Percentiles rank a stretch among this genome's conserved stretches.
Conservation (phyloP, 345 rosid genomes). For the Populus pruinosa region DNA sequence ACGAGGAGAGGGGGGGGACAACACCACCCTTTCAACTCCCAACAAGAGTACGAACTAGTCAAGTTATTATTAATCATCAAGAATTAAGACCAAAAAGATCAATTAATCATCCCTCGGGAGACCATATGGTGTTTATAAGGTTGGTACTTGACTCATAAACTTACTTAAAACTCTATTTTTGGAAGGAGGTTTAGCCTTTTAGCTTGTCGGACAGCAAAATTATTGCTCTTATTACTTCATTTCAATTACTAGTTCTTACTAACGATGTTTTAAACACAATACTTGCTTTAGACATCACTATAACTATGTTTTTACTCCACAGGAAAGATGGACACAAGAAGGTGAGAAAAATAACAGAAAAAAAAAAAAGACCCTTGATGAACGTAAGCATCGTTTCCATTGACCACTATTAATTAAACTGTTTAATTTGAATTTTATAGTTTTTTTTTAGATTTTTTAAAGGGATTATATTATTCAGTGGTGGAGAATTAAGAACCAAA, state of each 20-base stretch:
- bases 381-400: too few species aligned
- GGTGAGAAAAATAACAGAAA: too few species aligned
- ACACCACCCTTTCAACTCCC: conserved; percentile 12
- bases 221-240: background rate
- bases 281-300: too few species aligned
- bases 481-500: too few species aligned
- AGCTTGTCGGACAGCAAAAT: conserved; percentile 8
- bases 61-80: conserved; percentile 7
- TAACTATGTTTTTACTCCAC: too few species aligned
- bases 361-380: too few species aligned
- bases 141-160: conserved; percentile 19
- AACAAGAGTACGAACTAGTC: conserved; percentile 3
- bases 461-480: too few species aligned
- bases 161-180: background rate
- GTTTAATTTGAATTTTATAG: too few species aligned
- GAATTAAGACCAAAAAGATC: conserved; percentile 2
- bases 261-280: too few species aligned
- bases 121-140: conserved; percentile 24
- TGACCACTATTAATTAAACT: too few species aligned
- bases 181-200: background rate
- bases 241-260: background rate
- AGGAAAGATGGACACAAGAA: too few species aligned
- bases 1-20: background rate
- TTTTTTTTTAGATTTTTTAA: too few species aligned
- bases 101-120: conserved; percentile 31